Evolutionary conservation across 2,329 filamentous ascomycete species (phyloP), one percentile per base, ranked within the genome.

Genomic region (Byssoonygena ceratinophila): DNA sequence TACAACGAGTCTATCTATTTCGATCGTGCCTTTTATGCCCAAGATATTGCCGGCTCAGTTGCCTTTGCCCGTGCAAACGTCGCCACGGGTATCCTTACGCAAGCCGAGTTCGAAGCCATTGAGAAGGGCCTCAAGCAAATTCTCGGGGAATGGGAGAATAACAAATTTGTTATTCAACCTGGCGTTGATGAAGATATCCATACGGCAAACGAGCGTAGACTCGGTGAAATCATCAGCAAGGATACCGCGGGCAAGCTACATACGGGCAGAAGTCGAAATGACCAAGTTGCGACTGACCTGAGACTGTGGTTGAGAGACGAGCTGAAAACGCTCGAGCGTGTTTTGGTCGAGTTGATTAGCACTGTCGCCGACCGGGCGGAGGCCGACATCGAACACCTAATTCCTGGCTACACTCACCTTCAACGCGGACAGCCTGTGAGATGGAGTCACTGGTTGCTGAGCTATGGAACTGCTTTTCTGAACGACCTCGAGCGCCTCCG

Each of bases 201-300:
- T 46, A 59, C 58, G 14, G 58, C 58, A n/a, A 59, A 59, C 46
- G 58, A 59, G 53, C 81, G 84, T 51, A 78, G 84, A 1, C 70
- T 87, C 1, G 84, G 86, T 48, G 89, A 95, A 73, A 78, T 95
- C 57, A 90, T 95, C 57, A 87, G 89, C 62, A 90, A 85, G 68
- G 80, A 89, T 23, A 82, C 85, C 53, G 87, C 84, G 0, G 88
- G 90, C 22, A 95, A 95, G 74, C 79, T 95, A 54, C 90, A 95
- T 71, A 95, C 89, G 49, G 84, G 84, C 40, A 83, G 90, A 49
- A 90, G 84, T 67, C 80, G 89, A 60, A 95, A 95, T 64, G 89
- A 96, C 71, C 89, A 95, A 71, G 82, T 94, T 53, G 88, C 83
- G 45, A 90, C 84, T 20, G 88, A 94, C 63, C 91, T 95, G 85